Evolutionary conservation across 345 rosid species (phyloP), one percentile per base, ranked within the genome.

Genomic region (Populus ilicifolia): DNA sequence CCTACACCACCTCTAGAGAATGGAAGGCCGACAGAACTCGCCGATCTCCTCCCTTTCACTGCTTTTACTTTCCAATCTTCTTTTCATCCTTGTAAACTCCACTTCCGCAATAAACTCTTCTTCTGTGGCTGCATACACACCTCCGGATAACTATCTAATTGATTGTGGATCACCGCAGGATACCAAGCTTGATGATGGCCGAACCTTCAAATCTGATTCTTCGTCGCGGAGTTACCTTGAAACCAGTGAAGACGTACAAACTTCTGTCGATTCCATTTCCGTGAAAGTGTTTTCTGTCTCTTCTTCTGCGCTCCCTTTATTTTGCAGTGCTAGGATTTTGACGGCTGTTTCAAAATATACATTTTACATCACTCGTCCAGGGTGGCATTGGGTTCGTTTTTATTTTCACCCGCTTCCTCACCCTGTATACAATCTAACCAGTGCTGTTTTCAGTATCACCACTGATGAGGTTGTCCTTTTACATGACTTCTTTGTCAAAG

Each of bases 371-470:
- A 77, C 90, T 29, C 83, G 80, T 5, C 87, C 85, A 1, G 97
- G 97, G 1, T 80, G 86, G 70, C 97, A 93, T 77, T 93, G 94
- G 97, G 73, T 95, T 78, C 95, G 92, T 14, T 95, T 95, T 79
- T 86, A 95, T 78, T 91, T 95, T 27, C 82, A 88, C 79, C 92
- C 99, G 5, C 85, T 91, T 38, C 82, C 87, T 61, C 91, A 93
- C 78, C 89, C 89, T 25, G 79, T 75, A 4, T 78, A 84, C 74
- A 80, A 91, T 70, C 91, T 91, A 33, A 83, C 82, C 0, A 20
- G 36, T 0, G 89, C 94, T 9, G 86, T 84, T 82, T 93, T 93
- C 86, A 75, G 88, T 41, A 86, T 94, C 79, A 74, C 84, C 30
- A 82, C 93, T 4, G 86, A 88, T 10, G 82, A 85, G n/a, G 84